Evolutionary conservation across 139 green algal species (phyloP).

Genomic region (Auxenochlorella pyrenoidosa): DNA sequence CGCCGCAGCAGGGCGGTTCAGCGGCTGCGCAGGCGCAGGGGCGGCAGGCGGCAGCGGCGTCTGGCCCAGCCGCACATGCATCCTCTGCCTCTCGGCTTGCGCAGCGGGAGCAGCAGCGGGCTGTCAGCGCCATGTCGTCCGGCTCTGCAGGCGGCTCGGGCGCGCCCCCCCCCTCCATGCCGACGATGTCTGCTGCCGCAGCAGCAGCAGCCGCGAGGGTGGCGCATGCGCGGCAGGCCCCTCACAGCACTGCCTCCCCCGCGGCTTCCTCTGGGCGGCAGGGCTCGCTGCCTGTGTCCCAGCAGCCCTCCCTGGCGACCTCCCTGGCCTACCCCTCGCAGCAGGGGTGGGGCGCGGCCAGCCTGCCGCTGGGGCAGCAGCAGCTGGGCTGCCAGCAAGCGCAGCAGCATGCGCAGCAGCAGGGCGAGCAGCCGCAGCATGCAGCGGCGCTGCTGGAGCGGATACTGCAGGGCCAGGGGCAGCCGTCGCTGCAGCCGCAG

Average conservation of each 20-base stretch:
- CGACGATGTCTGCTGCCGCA: not conserved
- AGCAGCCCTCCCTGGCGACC: not conserved
- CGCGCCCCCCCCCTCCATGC: too few relatives aligned
- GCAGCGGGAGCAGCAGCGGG: not conserved
- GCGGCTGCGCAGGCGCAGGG: not conserved
- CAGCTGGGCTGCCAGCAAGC: not conserved
- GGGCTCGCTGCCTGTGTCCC: not conserved
- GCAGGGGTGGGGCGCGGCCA: not conserved
- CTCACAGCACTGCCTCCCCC: not conserved
- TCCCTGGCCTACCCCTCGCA: not conserved
- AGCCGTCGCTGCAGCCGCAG: not conserved
- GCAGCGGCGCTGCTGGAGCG: not conserved
- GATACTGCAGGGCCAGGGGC: not conserved
- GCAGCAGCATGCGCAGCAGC: constrained; percentile 8
- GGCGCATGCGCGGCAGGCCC: too few relatives aligned
- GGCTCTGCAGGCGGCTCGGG: not conserved
- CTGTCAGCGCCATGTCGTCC: not conserved
- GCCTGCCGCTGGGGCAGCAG: too few relatives aligned
- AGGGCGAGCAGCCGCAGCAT: not conserved
- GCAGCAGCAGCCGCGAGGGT: not conserved
- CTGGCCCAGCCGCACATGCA: not conserved
- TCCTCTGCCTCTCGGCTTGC: too few relatives aligned
- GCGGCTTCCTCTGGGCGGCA: not conserved
- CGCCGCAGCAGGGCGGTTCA: not conserved
- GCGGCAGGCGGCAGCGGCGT: not conserved